These are phyloP conservation scores for Cryphonectria parasitica DNA, from an alignment of 2,329 filamentous ascomycete genomes.

Conservation along the genomic window DNA sequence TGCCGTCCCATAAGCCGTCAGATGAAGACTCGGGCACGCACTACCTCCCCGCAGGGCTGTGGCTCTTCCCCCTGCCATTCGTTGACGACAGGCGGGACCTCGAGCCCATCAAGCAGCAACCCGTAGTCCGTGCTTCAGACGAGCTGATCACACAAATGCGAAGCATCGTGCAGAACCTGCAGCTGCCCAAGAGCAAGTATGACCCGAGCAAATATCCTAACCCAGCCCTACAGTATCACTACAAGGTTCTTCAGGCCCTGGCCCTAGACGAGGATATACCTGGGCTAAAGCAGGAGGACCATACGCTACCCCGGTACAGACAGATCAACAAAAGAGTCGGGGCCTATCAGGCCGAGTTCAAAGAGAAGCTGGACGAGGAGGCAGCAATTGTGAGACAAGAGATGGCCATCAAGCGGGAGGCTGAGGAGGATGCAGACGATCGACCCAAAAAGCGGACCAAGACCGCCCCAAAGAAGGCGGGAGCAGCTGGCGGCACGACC, in stretches of 20 bases:
- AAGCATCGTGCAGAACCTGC: slow-evolving; percentile 79
- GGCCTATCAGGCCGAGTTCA: slow-evolving; percentile 77
- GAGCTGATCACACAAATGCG: slow-evolving; percentile 81
- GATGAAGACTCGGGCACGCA: slow-evolving; percentile 70
- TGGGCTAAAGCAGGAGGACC: slow-evolving; percentile 68
- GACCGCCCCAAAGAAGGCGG: slow-evolving; percentile 34
- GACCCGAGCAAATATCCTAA: slow-evolving; percentile 90
- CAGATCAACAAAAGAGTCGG: slow-evolving; percentile 91
- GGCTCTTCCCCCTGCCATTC: slow-evolving; percentile 86
- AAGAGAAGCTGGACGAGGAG: slow-evolving; percentile 66
- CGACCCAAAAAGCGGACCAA: slow-evolving; percentile 53
- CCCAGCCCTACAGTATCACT: slow-evolving; percentile 94
- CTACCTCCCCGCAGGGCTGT: slow-evolving; percentile 79
- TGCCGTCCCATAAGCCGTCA: slow-evolving; percentile 71
- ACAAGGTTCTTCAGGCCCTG: slow-evolving; percentile 87
- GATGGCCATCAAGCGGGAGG: slow-evolving; percentile 56
- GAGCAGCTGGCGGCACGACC: slow-evolving; percentile 41
- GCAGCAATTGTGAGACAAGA: slow-evolving; percentile 42
- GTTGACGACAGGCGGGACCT: slow-evolving; percentile 86
- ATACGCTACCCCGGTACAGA: slow-evolving; percentile 80
- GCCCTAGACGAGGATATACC: slow-evolving; percentile 92
- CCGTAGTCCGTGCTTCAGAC: slow-evolving; percentile 61
- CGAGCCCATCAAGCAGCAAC: slow-evolving; percentile 53
- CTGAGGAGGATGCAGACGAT: slow-evolving; percentile 45
- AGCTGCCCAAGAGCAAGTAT: slow-evolving; percentile 84